These are phyloP conservation scores for Wickerhamomyces kurtzmanii DNA, from an alignment of 805 yeast genomes.

Conservation along the genomic window DNA sequence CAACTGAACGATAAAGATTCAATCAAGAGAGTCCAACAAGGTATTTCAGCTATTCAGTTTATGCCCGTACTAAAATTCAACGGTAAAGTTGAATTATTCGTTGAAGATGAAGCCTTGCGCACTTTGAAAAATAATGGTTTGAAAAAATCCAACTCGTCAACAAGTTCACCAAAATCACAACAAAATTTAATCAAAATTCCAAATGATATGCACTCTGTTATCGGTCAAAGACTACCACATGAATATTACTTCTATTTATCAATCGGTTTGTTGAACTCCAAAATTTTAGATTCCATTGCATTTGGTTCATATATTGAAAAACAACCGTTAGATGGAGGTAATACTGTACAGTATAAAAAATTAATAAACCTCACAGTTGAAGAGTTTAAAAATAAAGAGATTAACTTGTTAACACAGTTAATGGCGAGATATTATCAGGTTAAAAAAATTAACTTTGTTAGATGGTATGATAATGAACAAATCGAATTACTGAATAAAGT, in stretches of 20 bases:
- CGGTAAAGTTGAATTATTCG: slow-evolving; percentile 59
- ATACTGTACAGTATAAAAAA: slow-evolving; percentile 45
- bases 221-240: slow-evolving; percentile 79
- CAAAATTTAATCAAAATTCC: slow-evolving; percentile 33
- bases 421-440: slow-evolving; percentile 81
- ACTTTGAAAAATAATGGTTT: no score
- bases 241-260: slow-evolving; percentile 79
- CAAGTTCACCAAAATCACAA: slow-evolving; percentile 1
- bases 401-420: slow-evolving; percentile 60
- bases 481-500: slow-evolving; percentile 40
- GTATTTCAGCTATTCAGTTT: slow-evolving; percentile 55
- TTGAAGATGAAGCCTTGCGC: slow-evolving; percentile 32
- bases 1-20: slow-evolving; percentile 34
- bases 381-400: slow-evolving; percentile 43
- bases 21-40: slow-evolving; percentile 50
- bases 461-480: slow-evolving; percentile 40
- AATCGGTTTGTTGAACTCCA: slow-evolving; percentile 59
- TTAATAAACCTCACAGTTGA: slow-evolving; percentile 39
- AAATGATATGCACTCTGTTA: slow-evolving; percentile 68
- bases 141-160: slow-evolving; percentile 1
- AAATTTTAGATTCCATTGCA: slow-evolving; percentile 55
- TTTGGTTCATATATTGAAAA: slow-evolving; percentile 54
- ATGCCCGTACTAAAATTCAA: slow-evolving; percentile 63
- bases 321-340: slow-evolving; percentile 58
- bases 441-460: slow-evolving; percentile 44